These are phyloP conservation scores for Citrus australasica DNA, from an alignment of 345 rosid genomes.

Conservation along the genomic window DNA sequence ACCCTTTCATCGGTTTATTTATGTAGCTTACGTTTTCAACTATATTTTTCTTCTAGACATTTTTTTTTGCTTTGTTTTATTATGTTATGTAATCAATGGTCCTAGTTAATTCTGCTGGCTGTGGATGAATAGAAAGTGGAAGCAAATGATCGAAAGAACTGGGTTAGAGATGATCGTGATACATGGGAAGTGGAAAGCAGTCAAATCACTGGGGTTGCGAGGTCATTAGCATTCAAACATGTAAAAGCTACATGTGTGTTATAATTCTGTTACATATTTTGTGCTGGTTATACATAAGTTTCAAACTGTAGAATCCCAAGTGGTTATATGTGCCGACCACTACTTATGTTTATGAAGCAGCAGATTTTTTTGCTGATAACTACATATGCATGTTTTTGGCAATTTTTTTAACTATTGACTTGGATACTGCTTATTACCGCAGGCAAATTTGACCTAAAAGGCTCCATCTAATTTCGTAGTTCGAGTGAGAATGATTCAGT, in stretches of 20 bases:
- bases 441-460: neutral
- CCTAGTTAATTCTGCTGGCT: slow-evolving; percentile 6
- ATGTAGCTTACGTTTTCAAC: neutral
- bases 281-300: slow-evolving; percentile 21
- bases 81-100: neutral
- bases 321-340: slow-evolving; percentile 4
- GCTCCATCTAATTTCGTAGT: neutral
- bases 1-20: neutral
- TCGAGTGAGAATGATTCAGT: neutral
- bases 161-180: neutral
- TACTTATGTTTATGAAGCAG: neutral
- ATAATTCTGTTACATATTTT: slow-evolving; percentile 10
- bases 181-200: neutral
- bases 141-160: slow-evolving; percentile 7
- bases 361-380: neutral
- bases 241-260: slow-evolving; percentile 18
- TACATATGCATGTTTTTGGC: neutral
- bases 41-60: neutral
- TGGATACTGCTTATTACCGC: neutral
- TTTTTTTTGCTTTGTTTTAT: neutral
- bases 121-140: slow-evolving; percentile 7
- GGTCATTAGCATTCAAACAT: slow-evolving; percentile 12
- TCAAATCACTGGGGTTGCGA: neutral
- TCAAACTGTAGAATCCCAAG: slow-evolving; percentile 4
- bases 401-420: neutral